A percentile compares a stretch with the other conserved stretches of the same genome.
phyloP scores from a whole-genome alignment of 2,329 filamentous ascomycete species.

The Talaromyces rugulosus region DNA sequence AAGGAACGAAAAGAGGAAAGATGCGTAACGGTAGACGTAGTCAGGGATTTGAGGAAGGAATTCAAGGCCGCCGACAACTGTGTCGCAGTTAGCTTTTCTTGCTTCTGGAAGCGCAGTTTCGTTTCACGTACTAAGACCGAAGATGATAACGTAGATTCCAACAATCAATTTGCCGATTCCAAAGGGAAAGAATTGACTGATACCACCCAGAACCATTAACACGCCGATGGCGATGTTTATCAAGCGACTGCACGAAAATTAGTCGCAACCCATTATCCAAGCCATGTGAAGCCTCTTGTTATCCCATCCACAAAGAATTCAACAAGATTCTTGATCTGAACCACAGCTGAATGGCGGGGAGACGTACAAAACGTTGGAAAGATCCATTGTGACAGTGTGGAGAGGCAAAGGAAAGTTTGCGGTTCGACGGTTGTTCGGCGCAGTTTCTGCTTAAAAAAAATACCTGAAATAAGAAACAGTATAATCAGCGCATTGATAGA shows the following conservation, averaged over 20 bases:
- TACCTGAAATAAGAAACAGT: neutral
- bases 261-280: constrained; percentile 21
- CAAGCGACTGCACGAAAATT: constrained; percentile 64
- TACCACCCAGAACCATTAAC: constrained; percentile 81
- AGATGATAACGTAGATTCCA: constrained; percentile 83
- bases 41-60: constrained; percentile 81
- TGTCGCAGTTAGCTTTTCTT: constrained; percentile 4
- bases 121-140: constrained; percentile 69
- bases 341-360: constrained; percentile 8
- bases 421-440: neutral
- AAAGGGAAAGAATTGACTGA: constrained; percentile 44
- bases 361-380: constrained; percentile 85
- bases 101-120: neutral
- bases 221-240: constrained; percentile 87
- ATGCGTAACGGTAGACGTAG: constrained; percentile 87
- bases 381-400: constrained; percentile 64
- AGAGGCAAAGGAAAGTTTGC: neutral
- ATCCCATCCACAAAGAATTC: neutral
- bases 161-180: constrained; percentile 64
- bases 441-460: neutral
- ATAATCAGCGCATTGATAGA: neutral
- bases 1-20: constrained; percentile 96
- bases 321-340: neutral
- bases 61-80: constrained; percentile 71
- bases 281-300: neutral